Evolutionary conservation across 2,329 filamentous ascomycete genomes (phyloP).

Genomic region (Calonectria leucothoes): DNA sequence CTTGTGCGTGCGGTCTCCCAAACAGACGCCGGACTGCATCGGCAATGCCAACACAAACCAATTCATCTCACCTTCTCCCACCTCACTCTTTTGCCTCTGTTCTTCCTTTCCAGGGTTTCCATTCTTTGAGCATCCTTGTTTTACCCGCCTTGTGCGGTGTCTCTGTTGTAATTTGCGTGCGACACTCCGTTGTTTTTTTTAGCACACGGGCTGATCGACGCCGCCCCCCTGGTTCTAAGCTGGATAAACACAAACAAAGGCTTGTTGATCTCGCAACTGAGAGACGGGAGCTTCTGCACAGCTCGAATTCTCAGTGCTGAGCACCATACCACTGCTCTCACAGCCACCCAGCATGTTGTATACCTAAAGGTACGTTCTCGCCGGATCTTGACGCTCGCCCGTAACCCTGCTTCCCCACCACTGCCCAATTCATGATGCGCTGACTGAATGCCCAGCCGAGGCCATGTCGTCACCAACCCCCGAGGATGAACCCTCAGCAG

Average conservation of each 20-base stretch:
- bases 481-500: constrained; percentile 40
- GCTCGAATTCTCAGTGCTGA: constrained; percentile 14
- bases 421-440: constrained; percentile 20
- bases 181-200: background rate
- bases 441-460: constrained; percentile 33
- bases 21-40: constrained; percentile 11
- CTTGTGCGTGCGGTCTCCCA: background rate
- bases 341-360: constrained; percentile 43
- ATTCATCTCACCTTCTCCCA: constrained; percentile 3
- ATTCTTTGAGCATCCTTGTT: constrained; percentile 17
- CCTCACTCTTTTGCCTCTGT: constrained; percentile 7
- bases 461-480: constrained; percentile 43
- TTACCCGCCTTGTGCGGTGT: constrained; percentile 1
- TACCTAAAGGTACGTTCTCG: constrained; percentile 36
- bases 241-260: constrained; percentile 17
- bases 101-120: constrained; percentile 1
- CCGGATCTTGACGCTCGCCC: background rate
- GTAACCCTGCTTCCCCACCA: constrained; percentile 5
- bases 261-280: constrained; percentile 16
- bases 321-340: constrained; percentile 17
- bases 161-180: constrained; percentile 15
- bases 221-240: constrained; percentile 3
- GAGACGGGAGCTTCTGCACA: background rate
- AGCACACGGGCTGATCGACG: background rate
- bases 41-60: constrained; percentile 14